phyloP scores from a whole-genome alignment of 73 alveolate species.

The Paramecium sexaurelia region DNA sequence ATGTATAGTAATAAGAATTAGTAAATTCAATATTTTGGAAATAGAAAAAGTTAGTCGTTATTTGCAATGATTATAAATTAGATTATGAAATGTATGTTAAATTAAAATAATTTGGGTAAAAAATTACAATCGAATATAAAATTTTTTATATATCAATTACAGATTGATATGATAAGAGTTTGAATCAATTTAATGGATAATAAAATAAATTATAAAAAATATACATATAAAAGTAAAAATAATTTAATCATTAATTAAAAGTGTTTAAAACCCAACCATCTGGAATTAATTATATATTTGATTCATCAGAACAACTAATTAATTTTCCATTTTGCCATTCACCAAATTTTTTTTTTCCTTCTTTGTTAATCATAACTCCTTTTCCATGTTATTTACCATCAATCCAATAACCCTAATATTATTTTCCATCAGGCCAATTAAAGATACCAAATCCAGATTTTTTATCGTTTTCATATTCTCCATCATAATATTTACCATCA shows the following conservation, averaged over 20 bases:
- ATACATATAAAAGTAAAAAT: neutral
- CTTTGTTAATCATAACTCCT: constrained; percentile 54
- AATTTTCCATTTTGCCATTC: constrained; percentile 73
- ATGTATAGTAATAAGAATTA: neutral
- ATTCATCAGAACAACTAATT: neutral
- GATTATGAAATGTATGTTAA: neutral
- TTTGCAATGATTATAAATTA: neutral
- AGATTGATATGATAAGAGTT: too few relatives aligned
- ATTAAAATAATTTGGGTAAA: neutral
- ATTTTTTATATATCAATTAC: neutral
- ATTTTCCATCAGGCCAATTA: constrained; percentile 59
- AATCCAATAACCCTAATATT: constrained; percentile 70
- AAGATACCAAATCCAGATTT: constrained; percentile 70
- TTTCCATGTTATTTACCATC: constrained; percentile 83
- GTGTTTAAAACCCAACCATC: constrained; percentile 10
- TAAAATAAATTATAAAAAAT: neutral
- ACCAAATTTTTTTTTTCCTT: constrained; percentile 66
- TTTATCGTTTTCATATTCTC: constrained; percentile 68
- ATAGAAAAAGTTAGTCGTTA: neutral
- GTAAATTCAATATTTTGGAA: neutral
- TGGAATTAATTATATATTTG: neutral
- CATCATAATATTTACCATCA: constrained; percentile 74
- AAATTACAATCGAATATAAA: neutral
- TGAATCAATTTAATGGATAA: neutral
- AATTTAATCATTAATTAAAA: neutral